These are phyloP conservation scores for Neopestalotiopsis clavispora DNA, from an alignment of 2,329 filamentous ascomycete species.

Conservation along the genomic window DNA sequence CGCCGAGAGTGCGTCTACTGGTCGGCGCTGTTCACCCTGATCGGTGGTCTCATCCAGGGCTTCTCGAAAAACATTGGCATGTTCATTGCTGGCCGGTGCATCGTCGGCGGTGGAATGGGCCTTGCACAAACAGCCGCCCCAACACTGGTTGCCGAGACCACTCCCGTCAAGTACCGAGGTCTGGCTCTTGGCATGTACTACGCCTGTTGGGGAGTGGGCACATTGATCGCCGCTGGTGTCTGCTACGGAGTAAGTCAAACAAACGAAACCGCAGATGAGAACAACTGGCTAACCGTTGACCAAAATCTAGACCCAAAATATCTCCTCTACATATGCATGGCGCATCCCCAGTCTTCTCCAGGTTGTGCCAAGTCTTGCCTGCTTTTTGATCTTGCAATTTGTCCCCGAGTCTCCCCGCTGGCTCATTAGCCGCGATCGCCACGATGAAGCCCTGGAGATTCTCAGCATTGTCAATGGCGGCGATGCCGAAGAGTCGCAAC, in stretches of 20 bases:
- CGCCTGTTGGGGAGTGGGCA: conserved; percentile 4
- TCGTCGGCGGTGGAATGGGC: conserved; percentile 29
- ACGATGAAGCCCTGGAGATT: conserved; percentile 6
- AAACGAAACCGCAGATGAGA: neutral
- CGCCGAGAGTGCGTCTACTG: neutral
- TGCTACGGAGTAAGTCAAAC: neutral
- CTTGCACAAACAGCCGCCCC: conserved; percentile 25
- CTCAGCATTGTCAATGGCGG: conserved; percentile 12
- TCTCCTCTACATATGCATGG: conserved; percentile 7
- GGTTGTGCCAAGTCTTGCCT: neutral
- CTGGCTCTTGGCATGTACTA: conserved; percentile 26
- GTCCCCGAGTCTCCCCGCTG: conserved; percentile 14
- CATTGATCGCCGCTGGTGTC: neutral
- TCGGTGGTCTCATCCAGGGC: neutral
- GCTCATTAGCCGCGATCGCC: conserved; percentile 17
- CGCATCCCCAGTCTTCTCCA: conserved; percentile 17
- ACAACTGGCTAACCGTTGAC: neutral
- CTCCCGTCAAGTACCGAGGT: conserved; percentile 28
- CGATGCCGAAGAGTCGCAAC: conserved; percentile 8
- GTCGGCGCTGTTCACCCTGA: neutral
- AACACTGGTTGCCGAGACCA: conserved; percentile 33
- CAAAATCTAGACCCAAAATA: neutral
- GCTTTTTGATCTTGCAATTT: neutral
- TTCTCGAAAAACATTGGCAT: conserved; percentile 12
- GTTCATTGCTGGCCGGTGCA: conserved; percentile 31